Percentiles rank a stretch among this genome's conserved stretches.
phyloP scores from a whole-genome alignment of 1,139 yeast species.

The Hemisphaericaspora subhashii region DNA sequence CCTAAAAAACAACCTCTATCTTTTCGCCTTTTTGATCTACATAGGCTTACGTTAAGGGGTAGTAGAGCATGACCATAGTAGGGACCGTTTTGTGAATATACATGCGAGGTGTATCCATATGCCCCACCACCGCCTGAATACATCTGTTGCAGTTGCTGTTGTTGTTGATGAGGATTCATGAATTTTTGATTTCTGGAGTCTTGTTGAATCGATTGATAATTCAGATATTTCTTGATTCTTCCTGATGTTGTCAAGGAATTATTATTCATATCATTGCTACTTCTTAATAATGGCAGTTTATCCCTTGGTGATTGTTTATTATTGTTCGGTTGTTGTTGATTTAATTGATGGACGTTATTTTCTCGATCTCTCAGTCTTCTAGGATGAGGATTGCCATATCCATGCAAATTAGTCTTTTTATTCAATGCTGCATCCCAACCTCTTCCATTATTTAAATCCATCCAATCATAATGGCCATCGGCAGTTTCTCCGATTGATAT shows the following conservation, averaged over 20 bases:
- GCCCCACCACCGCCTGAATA: not conserved
- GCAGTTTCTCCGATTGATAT: slow-evolving; percentile 35
- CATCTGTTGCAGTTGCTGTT: slow-evolving; percentile 9
- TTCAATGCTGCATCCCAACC: slow-evolving; percentile 83
- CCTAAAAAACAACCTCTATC: slow-evolving; percentile 4
- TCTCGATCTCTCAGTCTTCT: slow-evolving; percentile 29
- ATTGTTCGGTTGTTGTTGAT: slow-evolving; percentile 6
- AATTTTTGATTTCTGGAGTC: slow-evolving; percentile 21
- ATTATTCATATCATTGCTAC: not conserved
- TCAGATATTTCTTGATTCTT: slow-evolving; percentile 17
- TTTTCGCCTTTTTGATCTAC: slow-evolving; percentile 25
- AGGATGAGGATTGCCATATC: slow-evolving; percentile 74
- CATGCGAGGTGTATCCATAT: slow-evolving; percentile 1
- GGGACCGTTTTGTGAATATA: slow-evolving; percentile 1
- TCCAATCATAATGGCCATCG: slow-evolving; percentile 81
- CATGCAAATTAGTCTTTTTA: slow-evolving; percentile 78
- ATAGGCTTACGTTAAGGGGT: slow-evolving; percentile 13
- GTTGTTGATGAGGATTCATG: slow-evolving; percentile 14
- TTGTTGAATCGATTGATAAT: slow-evolving; percentile 31
- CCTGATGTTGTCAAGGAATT: slow-evolving; percentile 1
- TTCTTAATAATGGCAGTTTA: slow-evolving; percentile 6
- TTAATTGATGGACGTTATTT: slow-evolving; percentile 14
- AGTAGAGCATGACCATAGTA: no score
- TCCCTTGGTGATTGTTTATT: slow-evolving; percentile 7
- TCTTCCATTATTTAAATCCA: slow-evolving; percentile 75